phyloP scores from a whole-genome alignment of 2,329 filamentous ascomycete species.

The Seiridium unicorne region DNA sequence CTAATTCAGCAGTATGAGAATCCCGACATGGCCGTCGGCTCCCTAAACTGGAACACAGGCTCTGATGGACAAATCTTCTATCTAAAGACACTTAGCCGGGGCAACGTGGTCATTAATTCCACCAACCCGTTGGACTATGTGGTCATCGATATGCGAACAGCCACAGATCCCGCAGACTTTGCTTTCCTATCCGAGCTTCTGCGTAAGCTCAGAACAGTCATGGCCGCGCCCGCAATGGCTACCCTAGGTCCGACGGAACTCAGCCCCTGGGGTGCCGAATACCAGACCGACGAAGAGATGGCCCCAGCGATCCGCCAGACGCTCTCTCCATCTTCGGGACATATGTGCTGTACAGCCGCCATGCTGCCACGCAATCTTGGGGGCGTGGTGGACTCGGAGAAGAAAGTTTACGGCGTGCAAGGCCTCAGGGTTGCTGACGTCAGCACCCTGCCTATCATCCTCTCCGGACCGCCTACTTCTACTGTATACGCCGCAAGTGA shows the following conservation, averaged over 20 bases:
- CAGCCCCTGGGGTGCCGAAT: constrained; percentile 10
- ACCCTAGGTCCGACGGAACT: constrained; percentile 11
- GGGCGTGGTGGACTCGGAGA: constrained; percentile 38
- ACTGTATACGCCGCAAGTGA: constrained; percentile 13
- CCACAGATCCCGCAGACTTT: constrained; percentile 35
- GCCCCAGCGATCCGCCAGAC: constrained; percentile 13
- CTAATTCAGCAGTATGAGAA: constrained; percentile 27
- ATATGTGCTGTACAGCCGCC: constrained; percentile 26
- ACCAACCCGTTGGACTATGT: constrained; percentile 31
- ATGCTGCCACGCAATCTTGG: constrained; percentile 41
- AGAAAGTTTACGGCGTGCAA: constrained; percentile 15
- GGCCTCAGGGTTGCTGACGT: constrained; percentile 13
- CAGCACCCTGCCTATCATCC: constrained; percentile 12
- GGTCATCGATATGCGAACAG: constrained; percentile 35
- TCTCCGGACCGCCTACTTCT: constrained; percentile 8
- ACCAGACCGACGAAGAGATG: constrained; percentile 24
- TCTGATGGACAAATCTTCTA: constrained; percentile 28
- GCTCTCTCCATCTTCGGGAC: constrained; percentile 20
- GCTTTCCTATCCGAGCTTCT: constrained; percentile 31
- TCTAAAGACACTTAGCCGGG: constrained; percentile 37
- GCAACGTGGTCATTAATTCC: constrained; percentile 35
- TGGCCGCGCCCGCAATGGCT: constrained; percentile 10
- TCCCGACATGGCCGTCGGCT: constrained; percentile 22
- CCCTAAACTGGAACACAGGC: constrained; percentile 30
- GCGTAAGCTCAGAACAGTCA: constrained; percentile 29